Percentiles rank a stretch among this genome's conserved stretches.
Evolutionary conservation across 768 basidiomycete species (phyloP).

Genomic region (Amanita subjunquillea): DNA sequence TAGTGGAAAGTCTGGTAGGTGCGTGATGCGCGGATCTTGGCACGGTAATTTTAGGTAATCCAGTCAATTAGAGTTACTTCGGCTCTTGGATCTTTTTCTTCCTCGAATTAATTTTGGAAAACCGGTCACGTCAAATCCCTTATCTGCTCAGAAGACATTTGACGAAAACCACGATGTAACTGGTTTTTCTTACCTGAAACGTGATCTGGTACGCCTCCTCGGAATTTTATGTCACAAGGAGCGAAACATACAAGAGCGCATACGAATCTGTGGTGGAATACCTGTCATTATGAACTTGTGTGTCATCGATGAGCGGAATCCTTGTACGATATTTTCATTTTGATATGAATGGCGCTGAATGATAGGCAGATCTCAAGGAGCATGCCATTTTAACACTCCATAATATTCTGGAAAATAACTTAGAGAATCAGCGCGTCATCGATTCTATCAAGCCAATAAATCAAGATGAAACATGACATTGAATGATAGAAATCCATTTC

Average conservation of each 20-base stretch:
- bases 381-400: constrained; percentile 82
- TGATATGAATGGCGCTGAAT: constrained; percentile 1
- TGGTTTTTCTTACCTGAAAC: constrained; percentile 79
- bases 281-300: constrained; percentile 81
- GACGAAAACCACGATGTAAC: constrained; percentile 22
- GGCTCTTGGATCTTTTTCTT: constrained; percentile 68
- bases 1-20: constrained; percentile 54
- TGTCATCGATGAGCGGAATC: constrained; percentile 84
- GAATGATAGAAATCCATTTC: not conserved
- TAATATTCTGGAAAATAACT: constrained; percentile 67
- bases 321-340: constrained; percentile 52
- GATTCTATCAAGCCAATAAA: constrained; percentile 57
- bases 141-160: constrained; percentile 13
- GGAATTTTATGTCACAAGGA: constrained; percentile 63
- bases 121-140: constrained; percentile 27
- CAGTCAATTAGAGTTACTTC: constrained; percentile 47
- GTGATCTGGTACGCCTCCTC: constrained; percentile 83
- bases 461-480: constrained; percentile 17
- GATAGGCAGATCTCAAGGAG: constrained; percentile 68
- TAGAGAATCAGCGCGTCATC: constrained; percentile 73
- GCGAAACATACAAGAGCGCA: constrained; percentile 62
- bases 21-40: constrained; percentile 10
- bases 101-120: constrained; percentile 80
- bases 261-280: constrained; percentile 64
- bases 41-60: not conserved